A percentile compares a stretch with the other conserved stretches of the same genome.
Evolutionary conservation across 2,329 filamentous ascomycete genomes (phyloP).

Genomic region (Colletotrichum musicola): DNA sequence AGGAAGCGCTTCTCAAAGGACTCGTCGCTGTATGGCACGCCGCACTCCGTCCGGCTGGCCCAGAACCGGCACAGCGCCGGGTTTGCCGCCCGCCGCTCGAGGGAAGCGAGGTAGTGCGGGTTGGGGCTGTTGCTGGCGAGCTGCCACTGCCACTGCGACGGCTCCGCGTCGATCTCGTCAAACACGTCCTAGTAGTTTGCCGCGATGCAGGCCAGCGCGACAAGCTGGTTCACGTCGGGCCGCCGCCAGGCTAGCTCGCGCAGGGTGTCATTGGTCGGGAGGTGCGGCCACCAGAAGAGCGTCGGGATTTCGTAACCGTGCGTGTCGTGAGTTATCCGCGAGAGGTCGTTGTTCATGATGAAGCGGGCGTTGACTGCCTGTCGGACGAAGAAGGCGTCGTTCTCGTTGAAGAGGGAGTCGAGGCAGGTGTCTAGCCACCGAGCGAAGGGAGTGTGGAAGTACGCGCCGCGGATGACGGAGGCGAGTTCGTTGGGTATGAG

Average conservation of each 20-base stretch:
- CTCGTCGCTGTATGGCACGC: no score
- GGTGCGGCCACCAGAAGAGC: slow-evolving; percentile 8
- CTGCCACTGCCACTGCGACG: background rate
- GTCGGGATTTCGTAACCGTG: background rate
- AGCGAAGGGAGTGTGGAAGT: slow-evolving; percentile 52
- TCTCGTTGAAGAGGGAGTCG: background rate
- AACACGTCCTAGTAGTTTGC: background rate
- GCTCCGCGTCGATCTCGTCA: background rate
- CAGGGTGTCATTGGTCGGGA: background rate
- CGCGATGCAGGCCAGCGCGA: background rate
- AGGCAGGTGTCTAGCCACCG: slow-evolving; percentile 42
- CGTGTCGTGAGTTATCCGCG: slow-evolving; percentile 19
- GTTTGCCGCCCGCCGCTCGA: no score
- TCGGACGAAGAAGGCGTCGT: background rate
- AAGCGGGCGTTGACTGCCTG: slow-evolving; percentile 44
- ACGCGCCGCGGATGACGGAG: slow-evolving; percentile 50
- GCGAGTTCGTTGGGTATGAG: slow-evolving; percentile 43
- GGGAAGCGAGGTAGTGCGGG: background rate
- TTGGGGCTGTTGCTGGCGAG: background rate
- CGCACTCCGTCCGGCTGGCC: no score
- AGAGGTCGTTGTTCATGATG: slow-evolving; percentile 49
- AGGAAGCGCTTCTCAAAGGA: no score
- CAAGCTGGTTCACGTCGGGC: background rate
- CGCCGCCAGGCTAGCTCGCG: slow-evolving; percentile 9
- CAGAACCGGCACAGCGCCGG: no score